Conservation (phyloP, 2,329 filamentous ascomycete genomes). For the Scedosporium boydii region DNA sequence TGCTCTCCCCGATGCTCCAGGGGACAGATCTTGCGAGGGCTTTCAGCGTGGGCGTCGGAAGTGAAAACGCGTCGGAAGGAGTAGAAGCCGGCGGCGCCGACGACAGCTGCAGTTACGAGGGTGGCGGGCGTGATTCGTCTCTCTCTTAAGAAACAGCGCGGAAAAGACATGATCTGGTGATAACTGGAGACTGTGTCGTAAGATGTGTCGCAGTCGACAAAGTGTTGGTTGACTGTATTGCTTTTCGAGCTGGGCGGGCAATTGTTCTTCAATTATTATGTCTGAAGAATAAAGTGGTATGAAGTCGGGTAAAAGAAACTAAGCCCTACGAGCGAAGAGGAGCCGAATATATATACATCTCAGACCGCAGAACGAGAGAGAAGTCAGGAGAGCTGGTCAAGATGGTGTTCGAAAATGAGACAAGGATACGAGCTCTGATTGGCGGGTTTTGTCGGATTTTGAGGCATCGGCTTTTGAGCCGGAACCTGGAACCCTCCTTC, state of each 20-base stretch:
- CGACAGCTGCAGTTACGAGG: neutral
- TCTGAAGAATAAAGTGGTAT: no score
- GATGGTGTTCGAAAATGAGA: neutral
- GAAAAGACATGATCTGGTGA: neutral
- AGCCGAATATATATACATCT: neutral
- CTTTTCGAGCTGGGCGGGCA: no score
- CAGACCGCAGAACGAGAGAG: neutral
- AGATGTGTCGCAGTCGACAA: neutral
- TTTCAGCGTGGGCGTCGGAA: neutral
- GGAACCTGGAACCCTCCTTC: neutral
- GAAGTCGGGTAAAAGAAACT: no score
- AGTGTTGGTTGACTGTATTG: neutral
- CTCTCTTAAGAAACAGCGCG: neutral
- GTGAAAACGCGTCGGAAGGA: neutral
- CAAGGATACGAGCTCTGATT: neutral
- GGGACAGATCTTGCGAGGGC: neutral
- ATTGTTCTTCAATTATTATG: no score
- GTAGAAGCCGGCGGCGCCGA: neutral
- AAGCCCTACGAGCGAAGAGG: no score
- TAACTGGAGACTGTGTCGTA: neutral
- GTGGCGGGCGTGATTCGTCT: neutral
- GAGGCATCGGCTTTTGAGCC: neutral
- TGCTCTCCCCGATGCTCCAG: neutral
- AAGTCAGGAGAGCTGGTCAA: neutral
- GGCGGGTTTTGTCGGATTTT: constrained; percentile 3